These are phyloP conservation scores for Xylariaceae sp. DNA, from an alignment of 2,329 filamentous ascomycete genomes.

Conservation along the genomic window DNA sequence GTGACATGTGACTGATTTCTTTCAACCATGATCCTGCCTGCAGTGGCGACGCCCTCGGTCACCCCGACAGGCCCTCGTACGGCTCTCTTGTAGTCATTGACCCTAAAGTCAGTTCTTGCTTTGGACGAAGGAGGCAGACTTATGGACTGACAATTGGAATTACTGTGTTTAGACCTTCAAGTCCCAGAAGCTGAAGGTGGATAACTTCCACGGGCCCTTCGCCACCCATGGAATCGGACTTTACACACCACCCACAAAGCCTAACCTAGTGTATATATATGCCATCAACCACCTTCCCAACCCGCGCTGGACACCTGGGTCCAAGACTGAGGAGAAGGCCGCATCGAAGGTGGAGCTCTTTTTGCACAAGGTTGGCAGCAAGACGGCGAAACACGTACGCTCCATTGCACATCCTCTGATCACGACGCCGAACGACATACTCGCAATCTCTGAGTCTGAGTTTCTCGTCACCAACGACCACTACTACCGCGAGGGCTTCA, in stretches of 20 bases:
- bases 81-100: slow-evolving; percentile 49
- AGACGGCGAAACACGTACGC: slow-evolving; percentile 41
- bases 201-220: slow-evolving; percentile 48
- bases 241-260: slow-evolving; percentile 38
- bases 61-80: slow-evolving; percentile 36
- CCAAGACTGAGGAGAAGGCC: slow-evolving; percentile 32
- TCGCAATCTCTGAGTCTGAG: slow-evolving; percentile 39
- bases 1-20: not conserved
- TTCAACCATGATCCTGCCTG: too few relatives aligned
- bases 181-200: slow-evolving; percentile 41
- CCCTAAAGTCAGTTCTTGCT: slow-evolving; percentile 37
- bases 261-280: slow-evolving; percentile 49
- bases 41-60: slow-evolving; percentile 18
- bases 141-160: too few relatives aligned
- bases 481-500: slow-evolving; percentile 41
- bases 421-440: slow-evolving; percentile 54
- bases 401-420: slow-evolving; percentile 49
- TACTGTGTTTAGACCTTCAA: slow-evolving; percentile 45
- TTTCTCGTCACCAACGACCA: slow-evolving; percentile 60
- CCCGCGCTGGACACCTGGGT: slow-evolving; percentile 30
- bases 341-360: slow-evolving; percentile 55
- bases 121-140: too few relatives aligned
- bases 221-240: slow-evolving; percentile 58
- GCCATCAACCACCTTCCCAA: slow-evolving; percentile 56
- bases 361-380: slow-evolving; percentile 42